These are phyloP conservation scores for Eucalyptus pumila DNA, from an alignment of 345 rosid genomes.

Conservation along the genomic window DNA sequence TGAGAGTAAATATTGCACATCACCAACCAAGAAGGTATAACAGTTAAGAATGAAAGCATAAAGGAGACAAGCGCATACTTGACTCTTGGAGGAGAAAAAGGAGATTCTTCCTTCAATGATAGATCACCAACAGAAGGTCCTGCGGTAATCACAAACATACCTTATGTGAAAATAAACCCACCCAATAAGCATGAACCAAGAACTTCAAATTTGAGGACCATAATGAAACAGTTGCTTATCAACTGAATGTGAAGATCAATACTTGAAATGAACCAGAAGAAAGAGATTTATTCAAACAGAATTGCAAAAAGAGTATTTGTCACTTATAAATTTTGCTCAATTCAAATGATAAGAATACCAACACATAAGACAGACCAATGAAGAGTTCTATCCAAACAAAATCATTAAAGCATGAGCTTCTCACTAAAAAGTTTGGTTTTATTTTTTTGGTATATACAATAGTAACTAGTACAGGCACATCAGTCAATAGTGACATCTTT, in stretches of 20 bases:
- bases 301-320: neutral
- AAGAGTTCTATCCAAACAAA: neutral
- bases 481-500: neutral
- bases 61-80: constrained; percentile 44
- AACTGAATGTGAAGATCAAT: neutral
- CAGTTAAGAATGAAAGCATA: neutral
- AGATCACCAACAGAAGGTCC: constrained; percentile 48
- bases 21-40: neutral
- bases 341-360: neutral
- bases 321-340: neutral
- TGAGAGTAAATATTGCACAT: constrained; percentile 14
- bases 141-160: constrained; percentile 3
- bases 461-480: neutral
- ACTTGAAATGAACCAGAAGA: neutral
- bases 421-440: neutral
- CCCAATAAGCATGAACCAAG: neutral
- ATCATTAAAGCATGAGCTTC: neutral
- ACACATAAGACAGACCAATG: neutral
- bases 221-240: neutral
- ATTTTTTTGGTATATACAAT: neutral
- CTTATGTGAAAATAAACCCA: neutral
- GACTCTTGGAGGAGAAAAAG: constrained; percentile 77
- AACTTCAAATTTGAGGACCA: neutral
- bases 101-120: constrained; percentile 69
- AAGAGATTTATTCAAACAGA: neutral